Percentiles rank a stretch among this genome's conserved stretches.
phyloP scores from a whole-genome alignment of 352 stramenopile genomes.

The Globisporangium spiculum region DNA sequence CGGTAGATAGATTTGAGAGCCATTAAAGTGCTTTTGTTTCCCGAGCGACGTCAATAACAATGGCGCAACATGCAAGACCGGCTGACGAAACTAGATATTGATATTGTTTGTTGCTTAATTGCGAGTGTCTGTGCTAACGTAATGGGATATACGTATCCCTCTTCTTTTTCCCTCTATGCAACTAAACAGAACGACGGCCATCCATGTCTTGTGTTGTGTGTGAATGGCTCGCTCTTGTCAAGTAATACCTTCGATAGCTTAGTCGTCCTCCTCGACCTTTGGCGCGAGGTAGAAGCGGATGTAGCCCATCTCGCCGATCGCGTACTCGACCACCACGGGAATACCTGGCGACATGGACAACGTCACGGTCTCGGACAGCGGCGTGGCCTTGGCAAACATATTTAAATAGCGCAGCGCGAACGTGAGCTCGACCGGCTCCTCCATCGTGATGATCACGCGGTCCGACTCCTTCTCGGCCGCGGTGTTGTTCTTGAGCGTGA shows the following conservation, averaged over 20 bases:
- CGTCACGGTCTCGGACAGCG: slow-evolving; percentile 93
- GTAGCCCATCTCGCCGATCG: slow-evolving; percentile 96
- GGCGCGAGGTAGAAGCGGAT: slow-evolving; percentile 99
- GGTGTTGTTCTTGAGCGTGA: slow-evolving; percentile 91
- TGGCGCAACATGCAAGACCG: not conserved
- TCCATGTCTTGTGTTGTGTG: not conserved
- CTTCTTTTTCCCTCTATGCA: slow-evolving; percentile 6
- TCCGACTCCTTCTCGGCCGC: slow-evolving; percentile 85
- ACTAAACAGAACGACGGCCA: not conserved
- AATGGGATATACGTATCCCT: not conserved
- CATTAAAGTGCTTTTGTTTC: not conserved
- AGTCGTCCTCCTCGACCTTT: slow-evolving; percentile 99
- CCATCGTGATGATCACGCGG: slow-evolving; percentile 97
- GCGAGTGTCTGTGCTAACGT: slow-evolving; percentile 2
- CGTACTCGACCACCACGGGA: slow-evolving; percentile 98
- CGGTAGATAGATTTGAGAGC: not conserved
- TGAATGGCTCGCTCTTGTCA: not conserved
- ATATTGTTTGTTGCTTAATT: not conserved
- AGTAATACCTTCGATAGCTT: slow-evolving; percentile 21
- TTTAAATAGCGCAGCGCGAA: slow-evolving; percentile 99
- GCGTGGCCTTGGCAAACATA: slow-evolving; percentile 99
- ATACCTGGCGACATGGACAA: slow-evolving; percentile 97
- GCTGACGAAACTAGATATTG: slow-evolving; percentile 1
- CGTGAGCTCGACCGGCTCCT: slow-evolving; percentile 97
- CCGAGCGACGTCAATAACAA: not conserved